phyloP scores from a whole-genome alignment of 164 flowering plant genomes.

The Taxillus chinensis region DNA sequence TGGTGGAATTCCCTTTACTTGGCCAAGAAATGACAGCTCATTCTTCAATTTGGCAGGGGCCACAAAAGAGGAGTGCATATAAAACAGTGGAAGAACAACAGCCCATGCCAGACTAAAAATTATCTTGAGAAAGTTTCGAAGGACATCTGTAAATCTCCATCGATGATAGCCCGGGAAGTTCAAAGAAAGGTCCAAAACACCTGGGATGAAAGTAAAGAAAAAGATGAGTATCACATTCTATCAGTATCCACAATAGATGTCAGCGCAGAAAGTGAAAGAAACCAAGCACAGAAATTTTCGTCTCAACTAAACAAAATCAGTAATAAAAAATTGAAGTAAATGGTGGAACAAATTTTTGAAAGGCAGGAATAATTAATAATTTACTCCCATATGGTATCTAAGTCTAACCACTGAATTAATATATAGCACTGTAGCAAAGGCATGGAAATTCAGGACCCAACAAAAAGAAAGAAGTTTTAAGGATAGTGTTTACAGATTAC shows the following conservation, averaged over 20 bases:
- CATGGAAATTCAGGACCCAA: too few relatives aligned
- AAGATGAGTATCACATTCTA: not conserved
- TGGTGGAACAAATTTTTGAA: too few relatives aligned
- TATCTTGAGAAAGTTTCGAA: conserved; percentile 76
- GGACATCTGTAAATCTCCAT: conserved; percentile 73
- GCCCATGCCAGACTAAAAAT: conserved; percentile 75
- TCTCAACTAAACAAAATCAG: too few relatives aligned
- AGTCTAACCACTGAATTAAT: too few relatives aligned
- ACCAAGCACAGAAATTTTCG: too few relatives aligned
- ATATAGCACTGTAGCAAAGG: too few relatives aligned
- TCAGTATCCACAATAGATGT: not conserved
- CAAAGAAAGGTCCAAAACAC: conserved; percentile 74
- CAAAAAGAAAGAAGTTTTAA: too few relatives aligned
- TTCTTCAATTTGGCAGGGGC: conserved; percentile 31
- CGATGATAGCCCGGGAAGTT: conserved; percentile 86
- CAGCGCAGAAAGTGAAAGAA: too few relatives aligned
- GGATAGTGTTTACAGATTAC: too few relatives aligned
- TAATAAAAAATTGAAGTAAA: too few relatives aligned
- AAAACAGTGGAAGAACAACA: conserved; percentile 61
- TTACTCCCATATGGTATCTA: too few relatives aligned
- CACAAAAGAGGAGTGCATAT: conserved; percentile 32
- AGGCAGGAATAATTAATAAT: too few relatives aligned
- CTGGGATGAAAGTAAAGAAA: conserved; percentile 24
- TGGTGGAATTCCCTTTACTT: conserved; percentile 64
- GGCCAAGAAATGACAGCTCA: conserved; percentile 31